Evolutionary conservation across 2,329 filamentous ascomycete genomes (phyloP).

Genomic region (Cladophialophora yegresii): DNA sequence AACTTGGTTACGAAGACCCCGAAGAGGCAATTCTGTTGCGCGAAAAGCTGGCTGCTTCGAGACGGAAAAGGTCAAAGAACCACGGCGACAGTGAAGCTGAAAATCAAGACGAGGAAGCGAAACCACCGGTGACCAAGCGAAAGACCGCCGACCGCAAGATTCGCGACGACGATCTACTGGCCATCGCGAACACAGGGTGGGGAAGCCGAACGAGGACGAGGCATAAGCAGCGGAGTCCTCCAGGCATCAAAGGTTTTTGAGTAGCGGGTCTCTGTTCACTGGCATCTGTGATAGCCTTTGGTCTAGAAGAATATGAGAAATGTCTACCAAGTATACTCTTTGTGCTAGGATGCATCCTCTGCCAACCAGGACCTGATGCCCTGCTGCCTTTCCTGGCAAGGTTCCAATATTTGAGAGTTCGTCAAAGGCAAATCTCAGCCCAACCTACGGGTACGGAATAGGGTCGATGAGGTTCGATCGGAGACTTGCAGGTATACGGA

Average conservation of each 20-base stretch:
- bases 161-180: conserved; percentile 31
- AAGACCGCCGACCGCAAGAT: conserved; percentile 26
- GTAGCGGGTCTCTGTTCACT: not conserved
- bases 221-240: conserved; percentile 46
- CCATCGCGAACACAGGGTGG: conserved; percentile 27
- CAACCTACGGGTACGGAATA: not conserved
- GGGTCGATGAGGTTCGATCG: not conserved
- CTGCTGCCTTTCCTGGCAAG: not conserved
- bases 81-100: conserved; percentile 40
- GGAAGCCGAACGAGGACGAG: conserved; percentile 32
- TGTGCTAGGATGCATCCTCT: not conserved
- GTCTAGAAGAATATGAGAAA: not conserved
- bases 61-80: conserved; percentile 36
- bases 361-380: too few species aligned
- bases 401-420: not conserved
- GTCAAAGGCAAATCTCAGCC: not conserved
- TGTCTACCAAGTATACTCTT: not conserved
- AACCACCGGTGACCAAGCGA: conserved; percentile 11
- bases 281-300: not conserved
- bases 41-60: conserved; percentile 56
- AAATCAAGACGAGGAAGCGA: conserved; percentile 36
- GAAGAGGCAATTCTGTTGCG: conserved; percentile 57
- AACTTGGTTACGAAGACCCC: conserved; percentile 52
- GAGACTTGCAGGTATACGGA: not conserved
- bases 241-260: conserved; percentile 27